phyloP scores from a whole-genome alignment of 2,329 filamentous ascomycete genomes.

The Capronia epimyces region DNA sequence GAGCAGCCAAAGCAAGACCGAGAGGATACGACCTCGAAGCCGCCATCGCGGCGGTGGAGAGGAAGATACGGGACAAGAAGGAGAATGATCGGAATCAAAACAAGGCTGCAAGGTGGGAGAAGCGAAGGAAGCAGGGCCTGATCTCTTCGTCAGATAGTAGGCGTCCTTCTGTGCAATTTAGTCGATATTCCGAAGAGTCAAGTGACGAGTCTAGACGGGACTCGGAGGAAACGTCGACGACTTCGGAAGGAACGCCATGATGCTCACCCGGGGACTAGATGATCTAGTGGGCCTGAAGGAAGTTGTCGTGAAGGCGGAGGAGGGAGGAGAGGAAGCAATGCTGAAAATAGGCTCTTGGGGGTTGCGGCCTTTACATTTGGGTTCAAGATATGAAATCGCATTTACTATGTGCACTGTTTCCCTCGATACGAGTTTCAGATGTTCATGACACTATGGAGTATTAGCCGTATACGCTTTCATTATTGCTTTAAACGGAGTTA shows the following conservation, averaged over 20 bases:
- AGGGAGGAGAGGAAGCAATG: no score
- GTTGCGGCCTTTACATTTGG: no score
- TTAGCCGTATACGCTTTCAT: no score
- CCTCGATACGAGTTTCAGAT: no score
- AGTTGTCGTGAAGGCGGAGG: no score
- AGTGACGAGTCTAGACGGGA: neutral
- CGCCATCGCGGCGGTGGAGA: neutral
- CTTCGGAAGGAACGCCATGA: neutral
- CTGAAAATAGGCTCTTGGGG: no score
- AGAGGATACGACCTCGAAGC: constrained; percentile 3
- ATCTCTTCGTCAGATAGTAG: neutral
- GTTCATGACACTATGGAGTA: no score
- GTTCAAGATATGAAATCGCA: no score
- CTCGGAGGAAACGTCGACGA: neutral
- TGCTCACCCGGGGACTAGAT: no score
- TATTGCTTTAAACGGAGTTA: no score
- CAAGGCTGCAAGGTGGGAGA: neutral
- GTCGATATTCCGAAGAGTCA: neutral
- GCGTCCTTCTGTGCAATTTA: neutral
- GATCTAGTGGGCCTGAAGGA: no score
- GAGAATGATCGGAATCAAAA: neutral
- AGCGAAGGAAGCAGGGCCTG: neutral
- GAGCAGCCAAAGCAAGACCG: neutral
- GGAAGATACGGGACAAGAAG: neutral
- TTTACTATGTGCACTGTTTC: no score